Base-by-base conservation (phyloP, 2,329 filamentous ascomycete genomes). In the Fusarium chaquense region DNA sequence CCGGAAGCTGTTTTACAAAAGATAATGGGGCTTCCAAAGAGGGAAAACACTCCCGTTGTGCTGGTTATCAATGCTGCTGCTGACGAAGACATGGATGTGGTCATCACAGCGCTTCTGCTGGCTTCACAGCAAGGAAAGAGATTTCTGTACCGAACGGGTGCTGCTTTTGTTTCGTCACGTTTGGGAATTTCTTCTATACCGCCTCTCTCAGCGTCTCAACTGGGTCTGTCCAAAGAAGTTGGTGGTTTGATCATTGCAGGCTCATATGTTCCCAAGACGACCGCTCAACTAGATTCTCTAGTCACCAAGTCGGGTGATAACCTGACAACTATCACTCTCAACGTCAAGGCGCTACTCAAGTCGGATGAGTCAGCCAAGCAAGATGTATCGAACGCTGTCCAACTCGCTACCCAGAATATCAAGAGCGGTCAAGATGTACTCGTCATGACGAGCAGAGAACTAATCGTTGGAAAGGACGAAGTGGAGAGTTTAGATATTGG, bases 181-280 rank as follows among this genome's bases (percentile, higher is more conserved):
- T 78, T 89, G 0, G 87, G 84, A 0, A 87, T 89, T 32, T 78
- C 79, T 0, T 58, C 82, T 0, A 87, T 87, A 20, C 74, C 83
- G 0, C 86, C 86, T 0, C 81, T 88, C 13, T 81, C 84, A 1
- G 81, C 84, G 0, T 65, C 73, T 0, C 79, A 86, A 26, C 76
- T 88, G 0, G 66, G 79, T 0, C 74, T 84, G 0, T 76, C 76
- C 0, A 75, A 76, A 1, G 60, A 75, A 4, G 77, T 78, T 0
- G 87, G 86, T 0, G 86, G 86, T 0, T 72, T 89, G 1, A 81
- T 88, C 20, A 81, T 89, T 18, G 86, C 85, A 0, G 86, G 87
- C 0, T 87, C 84, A 0, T 88, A 89, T 45, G 86, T 89, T 0
- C 85, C 86, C 4, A 89, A 88, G 67, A 89, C 87, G 0, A 89